These are phyloP conservation scores for Apiospora phragmitis DNA, from an alignment of 2,329 filamentous ascomycete genomes.

Conservation along the genomic window DNA sequence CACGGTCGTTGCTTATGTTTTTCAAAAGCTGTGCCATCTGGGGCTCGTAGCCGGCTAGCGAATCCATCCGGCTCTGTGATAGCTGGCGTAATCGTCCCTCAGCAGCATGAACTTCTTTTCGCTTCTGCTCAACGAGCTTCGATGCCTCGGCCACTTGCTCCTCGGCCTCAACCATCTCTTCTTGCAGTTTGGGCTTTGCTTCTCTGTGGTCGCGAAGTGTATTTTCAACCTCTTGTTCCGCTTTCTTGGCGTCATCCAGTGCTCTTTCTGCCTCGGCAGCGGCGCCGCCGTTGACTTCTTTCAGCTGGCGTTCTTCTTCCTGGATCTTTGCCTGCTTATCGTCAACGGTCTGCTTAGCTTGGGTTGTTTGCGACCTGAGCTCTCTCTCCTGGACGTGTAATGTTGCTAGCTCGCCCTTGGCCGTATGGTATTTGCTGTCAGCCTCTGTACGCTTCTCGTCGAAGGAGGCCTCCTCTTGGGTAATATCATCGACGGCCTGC, in stretches of 20 bases:
- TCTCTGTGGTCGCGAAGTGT: conserved; percentile 25
- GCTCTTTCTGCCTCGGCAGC: conserved; percentile 62
- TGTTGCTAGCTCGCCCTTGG: conserved; percentile 53
- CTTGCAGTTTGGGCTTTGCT: conserved; percentile 24
- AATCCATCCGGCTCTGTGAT: conserved; percentile 56
- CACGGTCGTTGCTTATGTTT: conserved; percentile 67
- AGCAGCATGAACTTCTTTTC: conserved; percentile 53
- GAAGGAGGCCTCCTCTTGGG: conserved; percentile 47
- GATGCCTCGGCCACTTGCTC: conserved; percentile 28
- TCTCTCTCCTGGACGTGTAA: conserved; percentile 65
- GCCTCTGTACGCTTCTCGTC: conserved; percentile 47
- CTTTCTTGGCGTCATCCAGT: conserved; percentile 57
- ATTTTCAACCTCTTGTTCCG: conserved; percentile 43
- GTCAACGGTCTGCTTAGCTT: conserved; percentile 48
- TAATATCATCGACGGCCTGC: conserved; percentile 40
- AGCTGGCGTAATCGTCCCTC: conserved; percentile 54
- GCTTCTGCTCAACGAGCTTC: conserved; percentile 43
- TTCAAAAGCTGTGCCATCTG: conserved; percentile 64
- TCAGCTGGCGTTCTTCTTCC: conserved; percentile 62
- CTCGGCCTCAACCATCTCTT: conserved; percentile 31
- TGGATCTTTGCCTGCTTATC: conserved; percentile 48
- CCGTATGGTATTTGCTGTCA: conserved; percentile 53
- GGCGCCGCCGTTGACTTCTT: conserved; percentile 68
- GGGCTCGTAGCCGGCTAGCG: conserved; percentile 63
- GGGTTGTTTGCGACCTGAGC: conserved; percentile 59